phyloP scores from a whole-genome alignment of 2,329 filamentous ascomycete genomes.

The Remersonia thermophila region DNA sequence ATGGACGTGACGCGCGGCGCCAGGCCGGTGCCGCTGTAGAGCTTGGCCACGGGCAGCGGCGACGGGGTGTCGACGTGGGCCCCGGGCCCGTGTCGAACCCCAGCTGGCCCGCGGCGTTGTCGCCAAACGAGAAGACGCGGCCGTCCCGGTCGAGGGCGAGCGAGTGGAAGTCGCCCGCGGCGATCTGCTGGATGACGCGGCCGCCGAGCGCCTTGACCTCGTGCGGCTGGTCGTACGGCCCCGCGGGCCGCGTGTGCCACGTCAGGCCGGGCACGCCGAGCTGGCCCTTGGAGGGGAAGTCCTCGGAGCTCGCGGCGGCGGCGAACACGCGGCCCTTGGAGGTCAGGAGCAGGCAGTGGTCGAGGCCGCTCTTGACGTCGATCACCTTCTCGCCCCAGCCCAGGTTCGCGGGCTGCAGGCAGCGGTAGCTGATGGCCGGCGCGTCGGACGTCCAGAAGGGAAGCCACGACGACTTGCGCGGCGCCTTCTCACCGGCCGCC shows the following conservation, averaged over 20 bases:
- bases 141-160: slow-evolving; percentile 65
- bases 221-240: slow-evolving; percentile 70
- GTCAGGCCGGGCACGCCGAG: slow-evolving; percentile 73
- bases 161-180: slow-evolving; percentile 78
- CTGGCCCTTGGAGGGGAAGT: slow-evolving; percentile 74
- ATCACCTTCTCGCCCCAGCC: slow-evolving; percentile 59
- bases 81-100: slow-evolving; percentile 61
- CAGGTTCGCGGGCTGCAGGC: slow-evolving; percentile 52
- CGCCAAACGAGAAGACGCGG: slow-evolving; percentile 74
- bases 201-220: slow-evolving; percentile 62
- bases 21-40: slow-evolving; percentile 57
- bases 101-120: slow-evolving; percentile 84
- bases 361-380: slow-evolving; percentile 64
- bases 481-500: slow-evolving; percentile 42
- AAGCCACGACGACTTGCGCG: slow-evolving; percentile 50
- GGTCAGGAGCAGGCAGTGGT: slow-evolving; percentile 79
- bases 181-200: slow-evolving; percentile 61
- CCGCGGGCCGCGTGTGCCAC: slow-evolving; percentile 65
- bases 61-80: slow-evolving; percentile 57
- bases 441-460: slow-evolving; percentile 51
- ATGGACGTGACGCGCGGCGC: slow-evolving; percentile 60
- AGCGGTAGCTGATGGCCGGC: slow-evolving; percentile 53
- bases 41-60: slow-evolving; percentile 54
- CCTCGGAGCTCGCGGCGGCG: slow-evolving; percentile 64
- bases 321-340: slow-evolving; percentile 78